Conservation (phyloP, 495 filamentous ascomycete genomes). For the Annulohypoxylon stygium region DNA sequence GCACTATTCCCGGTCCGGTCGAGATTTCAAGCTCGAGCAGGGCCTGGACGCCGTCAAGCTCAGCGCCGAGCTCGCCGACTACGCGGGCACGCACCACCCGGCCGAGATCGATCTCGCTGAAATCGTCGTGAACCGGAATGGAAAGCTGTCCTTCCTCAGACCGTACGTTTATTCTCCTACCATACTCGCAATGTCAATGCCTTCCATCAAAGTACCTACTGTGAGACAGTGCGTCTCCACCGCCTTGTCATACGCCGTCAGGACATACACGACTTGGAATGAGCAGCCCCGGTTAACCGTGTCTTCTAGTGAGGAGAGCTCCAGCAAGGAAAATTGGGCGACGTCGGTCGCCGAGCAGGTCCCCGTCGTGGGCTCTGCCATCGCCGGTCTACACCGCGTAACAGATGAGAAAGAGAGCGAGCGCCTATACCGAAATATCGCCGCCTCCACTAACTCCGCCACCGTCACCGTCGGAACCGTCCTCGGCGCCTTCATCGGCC, state of each 20-base stretch:
- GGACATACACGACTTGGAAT: constrained; percentile 4
- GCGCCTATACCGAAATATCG: constrained; percentile 32
- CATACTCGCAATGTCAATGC: neutral
- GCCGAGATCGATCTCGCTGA: constrained; percentile 34
- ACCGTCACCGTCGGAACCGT: constrained; percentile 21
- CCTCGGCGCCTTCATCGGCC: constrained; percentile 35
- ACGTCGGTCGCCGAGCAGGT: constrained; percentile 27
- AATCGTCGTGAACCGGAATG: constrained; percentile 34
- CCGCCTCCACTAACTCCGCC: constrained; percentile 29
- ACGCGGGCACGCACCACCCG: constrained; percentile 25
- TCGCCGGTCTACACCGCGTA: constrained; percentile 20
- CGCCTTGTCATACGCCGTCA: neutral
- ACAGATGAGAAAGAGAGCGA: constrained; percentile 8
- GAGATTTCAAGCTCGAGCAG: constrained; percentile 32
- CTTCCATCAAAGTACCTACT: neutral
- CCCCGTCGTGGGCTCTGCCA: constrained; percentile 29
- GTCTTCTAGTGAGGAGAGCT: constrained; percentile 20
- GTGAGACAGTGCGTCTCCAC: constrained; percentile 1
- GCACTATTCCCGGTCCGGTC: constrained; percentile 34
- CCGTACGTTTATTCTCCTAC: constrained; percentile 27
- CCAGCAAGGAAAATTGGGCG: constrained; percentile 27
- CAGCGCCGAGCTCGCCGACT: constrained; percentile 34
- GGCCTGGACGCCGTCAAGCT: constrained; percentile 22
- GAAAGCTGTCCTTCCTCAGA: constrained; percentile 24
- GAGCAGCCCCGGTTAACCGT: constrained; percentile 24